These are phyloP conservation scores for Cucumis melo DNA, from an alignment of 306 rosid species.

Conservation along the genomic window DNA sequence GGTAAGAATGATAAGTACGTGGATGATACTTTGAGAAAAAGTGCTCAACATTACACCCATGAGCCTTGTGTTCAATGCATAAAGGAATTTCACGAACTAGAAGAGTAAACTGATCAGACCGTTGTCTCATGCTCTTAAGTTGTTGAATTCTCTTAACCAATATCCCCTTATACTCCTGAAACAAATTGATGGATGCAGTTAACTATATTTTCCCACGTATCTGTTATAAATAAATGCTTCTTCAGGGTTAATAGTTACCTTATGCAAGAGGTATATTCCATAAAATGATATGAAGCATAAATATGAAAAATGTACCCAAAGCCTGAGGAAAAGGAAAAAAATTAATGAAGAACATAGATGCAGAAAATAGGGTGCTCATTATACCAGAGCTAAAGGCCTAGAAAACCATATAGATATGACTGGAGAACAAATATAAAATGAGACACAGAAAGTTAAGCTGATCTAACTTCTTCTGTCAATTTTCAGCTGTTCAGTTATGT, in stretches of 20 bases:
- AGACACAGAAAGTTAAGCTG: not conserved
- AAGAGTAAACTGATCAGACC: conserved; percentile 69
- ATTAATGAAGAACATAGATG: not conserved
- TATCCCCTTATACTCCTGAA: conserved; percentile 74
- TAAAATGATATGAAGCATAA: conserved; percentile 72
- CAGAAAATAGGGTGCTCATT: conserved; percentile 13
- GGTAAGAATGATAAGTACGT: conserved; percentile 44
- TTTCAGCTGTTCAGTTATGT: not conserved
- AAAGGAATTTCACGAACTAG: conserved; percentile 70
- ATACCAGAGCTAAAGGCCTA: not conserved
- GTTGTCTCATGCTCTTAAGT: conserved; percentile 37
- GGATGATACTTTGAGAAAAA: conserved; percentile 70
- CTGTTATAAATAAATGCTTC: not conserved
- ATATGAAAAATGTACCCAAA: conserved; percentile 81
- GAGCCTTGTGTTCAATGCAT: conserved; percentile 54
- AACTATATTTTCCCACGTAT: conserved; percentile 14
- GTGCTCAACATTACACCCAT: conserved; percentile 50
- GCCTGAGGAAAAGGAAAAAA: conserved; percentile 37
- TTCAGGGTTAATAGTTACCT: conserved; percentile 35
- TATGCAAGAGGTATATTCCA: conserved; percentile 58
- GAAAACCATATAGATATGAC: not conserved
- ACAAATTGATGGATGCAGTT: conserved; percentile 11
- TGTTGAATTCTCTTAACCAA: conserved; percentile 49
- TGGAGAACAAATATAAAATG: not conserved
- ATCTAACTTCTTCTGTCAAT: not conserved